A percentile compares a stretch with the other conserved stretches of the same genome.
Conservation (phyloP, 2,329 filamentous ascomycete species). For the Setomelanomma holmii region DNA sequence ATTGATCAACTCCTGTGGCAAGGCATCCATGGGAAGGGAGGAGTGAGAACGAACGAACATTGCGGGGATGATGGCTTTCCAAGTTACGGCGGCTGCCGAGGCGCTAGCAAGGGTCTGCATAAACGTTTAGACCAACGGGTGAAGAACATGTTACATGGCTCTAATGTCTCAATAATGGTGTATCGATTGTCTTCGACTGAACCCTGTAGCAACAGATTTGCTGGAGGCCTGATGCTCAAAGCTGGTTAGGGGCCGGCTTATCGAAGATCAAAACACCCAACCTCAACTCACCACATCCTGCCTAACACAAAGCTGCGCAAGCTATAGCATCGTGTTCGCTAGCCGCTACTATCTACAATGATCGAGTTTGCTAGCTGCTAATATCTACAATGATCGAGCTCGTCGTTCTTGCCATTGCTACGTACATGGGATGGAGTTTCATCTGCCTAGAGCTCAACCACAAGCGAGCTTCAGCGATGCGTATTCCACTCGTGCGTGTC, state of each 20-base stretch:
- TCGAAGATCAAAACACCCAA: no score
- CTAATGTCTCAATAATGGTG: no score
- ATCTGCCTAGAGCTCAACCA: slow-evolving; percentile 8
- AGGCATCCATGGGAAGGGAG: slow-evolving; percentile 10
- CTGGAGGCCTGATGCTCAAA: no score
- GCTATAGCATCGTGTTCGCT: no score
- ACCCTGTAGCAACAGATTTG: no score
- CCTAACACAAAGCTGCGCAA: no score
- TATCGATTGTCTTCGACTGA: no score
- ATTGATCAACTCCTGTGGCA: slow-evolving; percentile 23
- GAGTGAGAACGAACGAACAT: neutral
- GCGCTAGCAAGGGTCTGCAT: neutral
- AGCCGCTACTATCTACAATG: no score
- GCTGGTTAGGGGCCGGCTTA: no score
- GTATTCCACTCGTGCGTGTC: slow-evolving; percentile 16
- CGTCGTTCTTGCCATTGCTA: neutral
- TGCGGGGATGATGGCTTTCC: neutral
- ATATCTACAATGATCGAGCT: neutral
- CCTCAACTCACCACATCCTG: no score
- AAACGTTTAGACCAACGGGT: neutral
- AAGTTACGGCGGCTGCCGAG: neutral
- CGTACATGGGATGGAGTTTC: neutral
- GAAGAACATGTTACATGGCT: no score
- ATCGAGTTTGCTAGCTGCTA: no score
- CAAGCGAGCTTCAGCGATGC: slow-evolving; percentile 13